Percentiles rank a stretch among this genome's conserved stretches.
phyloP scores from a whole-genome alignment of 75 land plant species.

The Pinus taeda region DNA sequence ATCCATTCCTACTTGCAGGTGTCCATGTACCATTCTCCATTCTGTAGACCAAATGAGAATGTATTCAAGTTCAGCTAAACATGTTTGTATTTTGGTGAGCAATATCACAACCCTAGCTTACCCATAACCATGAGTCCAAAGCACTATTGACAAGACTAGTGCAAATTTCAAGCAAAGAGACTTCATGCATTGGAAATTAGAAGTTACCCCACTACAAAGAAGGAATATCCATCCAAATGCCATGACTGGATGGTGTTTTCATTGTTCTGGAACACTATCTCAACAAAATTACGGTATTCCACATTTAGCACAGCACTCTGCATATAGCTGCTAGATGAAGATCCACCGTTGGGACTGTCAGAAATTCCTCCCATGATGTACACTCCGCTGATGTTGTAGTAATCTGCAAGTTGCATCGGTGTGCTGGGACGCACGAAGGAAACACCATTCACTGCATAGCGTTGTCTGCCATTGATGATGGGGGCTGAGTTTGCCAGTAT shows the following conservation, averaged over 20 bases:
- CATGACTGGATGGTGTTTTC: slow-evolving; percentile 45
- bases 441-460: slow-evolving; percentile 34
- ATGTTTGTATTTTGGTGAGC: too few species aligned
- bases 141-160: too few species aligned
- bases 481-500: slow-evolving; percentile 16
- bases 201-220: slow-evolving; percentile 79
- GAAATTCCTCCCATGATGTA: slow-evolving; percentile 35
- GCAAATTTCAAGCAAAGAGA: too few species aligned
- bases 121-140: too few species aligned
- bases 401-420: slow-evolving; percentile 47
- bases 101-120: too few species aligned
- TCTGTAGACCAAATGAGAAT: slow-evolving; percentile 11
- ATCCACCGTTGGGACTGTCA: slow-evolving; percentile 1
- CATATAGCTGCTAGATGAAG: slow-evolving; percentile 3
- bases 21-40: slow-evolving; percentile 66
- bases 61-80: too few species aligned
- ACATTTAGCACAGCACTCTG: slow-evolving; percentile 41
- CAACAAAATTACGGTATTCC: slow-evolving; percentile 43
- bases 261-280: slow-evolving; percentile 65
- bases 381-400: slow-evolving; percentile 30
- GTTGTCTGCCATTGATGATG: neutral
- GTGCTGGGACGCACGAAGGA: slow-evolving; percentile 26
- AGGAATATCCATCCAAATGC: slow-evolving; percentile 77
- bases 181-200: too few species aligned
- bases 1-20: slow-evolving; percentile 36